A percentile compares a stretch with the other conserved stretches of the same genome.
These are phyloP conservation scores for Lycium ferocissimum DNA, from an alignment of 257 asterid genomes.

Conservation along the genomic window DNA sequence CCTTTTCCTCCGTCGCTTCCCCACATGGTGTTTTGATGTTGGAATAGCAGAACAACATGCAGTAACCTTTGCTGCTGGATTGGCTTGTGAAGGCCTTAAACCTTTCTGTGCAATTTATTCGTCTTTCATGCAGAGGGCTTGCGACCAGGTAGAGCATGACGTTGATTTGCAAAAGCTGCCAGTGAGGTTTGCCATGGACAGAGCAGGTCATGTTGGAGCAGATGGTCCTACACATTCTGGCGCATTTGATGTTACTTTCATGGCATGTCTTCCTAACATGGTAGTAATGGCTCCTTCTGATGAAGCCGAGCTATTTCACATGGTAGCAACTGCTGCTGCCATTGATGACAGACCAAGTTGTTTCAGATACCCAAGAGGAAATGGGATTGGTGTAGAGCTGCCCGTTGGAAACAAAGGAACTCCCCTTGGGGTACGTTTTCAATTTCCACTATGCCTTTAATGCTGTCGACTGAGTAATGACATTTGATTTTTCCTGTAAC, in stretches of 20 bases:
- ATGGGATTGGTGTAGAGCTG: constrained; percentile 75
- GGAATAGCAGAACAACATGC: constrained; percentile 99
- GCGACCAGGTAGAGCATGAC: constrained; percentile 97
- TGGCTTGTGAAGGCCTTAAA: constrained; percentile 96
- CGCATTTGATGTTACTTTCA: constrained; percentile 78
- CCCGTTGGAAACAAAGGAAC: constrained; percentile 87
- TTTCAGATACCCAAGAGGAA: constrained; percentile 94
- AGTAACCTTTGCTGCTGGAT: constrained; percentile 96
- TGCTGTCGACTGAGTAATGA: constrained; percentile 2
- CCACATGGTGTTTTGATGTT: constrained; percentile 83
- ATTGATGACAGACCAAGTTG: constrained; percentile 94
- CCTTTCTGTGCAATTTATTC: constrained; percentile 95
- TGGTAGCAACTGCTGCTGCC: constrained; percentile 97
- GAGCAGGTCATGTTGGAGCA: constrained; percentile 95
- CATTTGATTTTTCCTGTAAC: neutral
- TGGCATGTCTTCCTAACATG: constrained; percentile 99
- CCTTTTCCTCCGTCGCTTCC: constrained; percentile 86
- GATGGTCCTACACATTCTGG: constrained; percentile 99
- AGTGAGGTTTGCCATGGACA: constrained; percentile 90
- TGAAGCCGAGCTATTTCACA: constrained; percentile 88
- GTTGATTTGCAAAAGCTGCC: constrained; percentile 99
- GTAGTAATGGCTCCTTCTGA: constrained; percentile 98
- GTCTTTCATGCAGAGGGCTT: constrained; percentile 89
- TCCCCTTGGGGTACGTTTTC: constrained; percentile 73
- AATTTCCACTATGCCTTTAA: neutral